These are phyloP conservation scores for Batrachochytrium dendrobatidis DNA, from an alignment of 371 early-diverging fungal species.

Conservation along the genomic window DNA sequence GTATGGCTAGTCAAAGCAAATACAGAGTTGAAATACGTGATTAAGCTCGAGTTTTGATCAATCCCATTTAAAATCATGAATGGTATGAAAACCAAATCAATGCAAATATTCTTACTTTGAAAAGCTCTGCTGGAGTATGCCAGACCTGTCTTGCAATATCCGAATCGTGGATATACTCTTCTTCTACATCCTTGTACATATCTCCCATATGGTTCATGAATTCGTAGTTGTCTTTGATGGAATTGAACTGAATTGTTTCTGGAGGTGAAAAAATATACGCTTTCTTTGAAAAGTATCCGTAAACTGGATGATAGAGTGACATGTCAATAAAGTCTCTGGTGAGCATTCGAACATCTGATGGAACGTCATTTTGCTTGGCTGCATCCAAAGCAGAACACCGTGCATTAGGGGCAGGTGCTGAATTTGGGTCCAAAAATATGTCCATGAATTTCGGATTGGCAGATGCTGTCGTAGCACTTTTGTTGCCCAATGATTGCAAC, in stretches of 20 bases:
- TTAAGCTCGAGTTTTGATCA: neutral
- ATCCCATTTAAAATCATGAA: too few relatives aligned
- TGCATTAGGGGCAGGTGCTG: too few relatives aligned
- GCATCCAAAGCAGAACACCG: too few relatives aligned
- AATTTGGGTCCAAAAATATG: too few relatives aligned
- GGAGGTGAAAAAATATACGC: constrained; percentile 48
- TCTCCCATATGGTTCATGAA: constrained; percentile 71
- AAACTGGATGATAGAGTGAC: constrained; percentile 89
- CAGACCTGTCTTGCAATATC: constrained; percentile 76
- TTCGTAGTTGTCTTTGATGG: constrained; percentile 68
- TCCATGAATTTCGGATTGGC: too few relatives aligned
- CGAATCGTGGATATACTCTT: constrained; percentile 40
- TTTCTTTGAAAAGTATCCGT: constrained; percentile 94
- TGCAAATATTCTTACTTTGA: constrained; percentile 54
- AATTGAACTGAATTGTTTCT: constrained; percentile 45
- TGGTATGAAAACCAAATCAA: too few relatives aligned
- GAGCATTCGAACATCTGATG: constrained; percentile 20
- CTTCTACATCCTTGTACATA: constrained; percentile 76
- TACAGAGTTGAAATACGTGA: neutral
- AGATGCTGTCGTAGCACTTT: too few relatives aligned
- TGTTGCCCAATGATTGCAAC: too few relatives aligned
- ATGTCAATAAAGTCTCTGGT: constrained; percentile 86
- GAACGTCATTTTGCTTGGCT: too few relatives aligned
- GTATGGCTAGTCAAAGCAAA: constrained; percentile 15
- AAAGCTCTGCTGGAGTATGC: constrained; percentile 95